phyloP scores from a whole-genome alignment of 2,329 filamentous ascomycete genomes.

The Aspergillus phoenicis region DNA sequence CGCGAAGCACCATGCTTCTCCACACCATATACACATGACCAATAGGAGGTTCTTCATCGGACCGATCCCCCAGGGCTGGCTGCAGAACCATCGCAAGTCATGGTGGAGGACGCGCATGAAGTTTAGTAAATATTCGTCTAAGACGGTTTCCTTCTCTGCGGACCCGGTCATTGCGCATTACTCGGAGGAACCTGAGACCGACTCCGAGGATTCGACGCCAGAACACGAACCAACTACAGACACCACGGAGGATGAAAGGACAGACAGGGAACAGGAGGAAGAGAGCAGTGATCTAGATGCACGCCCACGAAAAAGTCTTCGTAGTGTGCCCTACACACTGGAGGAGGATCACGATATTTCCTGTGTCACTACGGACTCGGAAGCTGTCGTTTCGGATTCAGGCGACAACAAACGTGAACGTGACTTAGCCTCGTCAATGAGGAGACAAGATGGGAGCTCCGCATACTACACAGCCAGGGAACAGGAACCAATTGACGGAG shows the following conservation, averaged over 20 bases:
- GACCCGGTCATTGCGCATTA: slow-evolving; percentile 48
- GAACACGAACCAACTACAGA: slow-evolving; percentile 22
- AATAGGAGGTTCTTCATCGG: slow-evolving; percentile 66
- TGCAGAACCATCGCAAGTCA: slow-evolving; percentile 63
- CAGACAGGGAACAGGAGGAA: slow-evolving; percentile 18
- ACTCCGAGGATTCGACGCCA: not conserved
- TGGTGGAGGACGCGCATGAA: slow-evolving; percentile 59
- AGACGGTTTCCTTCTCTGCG: slow-evolving; percentile 55
- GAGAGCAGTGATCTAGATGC: slow-evolving; percentile 13
- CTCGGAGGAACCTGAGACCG: slow-evolving; percentile 26
- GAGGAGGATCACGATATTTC: slow-evolving; percentile 20
- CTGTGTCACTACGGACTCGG: not conserved
- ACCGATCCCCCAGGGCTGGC: slow-evolving; percentile 66
- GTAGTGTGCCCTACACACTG: slow-evolving; percentile 28
- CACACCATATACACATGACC: slow-evolving; percentile 64
- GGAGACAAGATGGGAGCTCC: slow-evolving; percentile 25
- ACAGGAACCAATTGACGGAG: slow-evolving; percentile 21
- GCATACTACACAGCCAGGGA: slow-evolving; percentile 39
- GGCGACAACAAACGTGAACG: slow-evolving; percentile 8
- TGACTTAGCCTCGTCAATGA: slow-evolving; percentile 11
- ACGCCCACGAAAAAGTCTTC: slow-evolving; percentile 16
- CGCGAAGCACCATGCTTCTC: slow-evolving; percentile 60
- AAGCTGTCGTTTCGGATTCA: slow-evolving; percentile 13
- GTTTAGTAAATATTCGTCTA: slow-evolving; percentile 51
- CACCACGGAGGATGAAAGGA: slow-evolving; percentile 22